Evolutionary conservation across 495 filamentous ascomycete genomes (phyloP).

Genomic region (Cercophora sp.): DNA sequence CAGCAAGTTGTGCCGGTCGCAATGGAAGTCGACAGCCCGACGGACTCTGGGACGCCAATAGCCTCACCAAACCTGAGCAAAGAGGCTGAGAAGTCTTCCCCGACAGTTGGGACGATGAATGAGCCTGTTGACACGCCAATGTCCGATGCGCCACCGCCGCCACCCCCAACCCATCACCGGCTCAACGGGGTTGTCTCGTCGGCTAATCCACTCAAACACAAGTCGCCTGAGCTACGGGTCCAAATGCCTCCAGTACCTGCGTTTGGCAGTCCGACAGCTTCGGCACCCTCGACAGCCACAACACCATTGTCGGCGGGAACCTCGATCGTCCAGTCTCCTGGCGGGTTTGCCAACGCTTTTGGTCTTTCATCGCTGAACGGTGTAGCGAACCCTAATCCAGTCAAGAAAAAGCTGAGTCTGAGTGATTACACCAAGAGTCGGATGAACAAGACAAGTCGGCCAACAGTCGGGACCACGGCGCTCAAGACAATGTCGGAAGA

Average conservation of each 20-base stretch:
- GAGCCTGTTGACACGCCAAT: conserved; percentile 20
- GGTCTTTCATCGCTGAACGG: conserved; percentile 42
- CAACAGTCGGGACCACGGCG: conserved; percentile 29
- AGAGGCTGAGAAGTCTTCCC: conserved; percentile 15
- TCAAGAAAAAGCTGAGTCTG: conserved; percentile 69
- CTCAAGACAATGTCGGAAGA: conserved; percentile 39
- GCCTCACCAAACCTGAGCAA: conserved; percentile 18
- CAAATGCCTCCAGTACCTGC: conserved; percentile 47
- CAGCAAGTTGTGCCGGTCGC: conserved; percentile 16
- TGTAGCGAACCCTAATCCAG: conserved; percentile 53
- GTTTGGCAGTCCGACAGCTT: conserved; percentile 27
- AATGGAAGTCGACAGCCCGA: conserved; percentile 35
- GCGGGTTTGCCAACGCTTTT: conserved; percentile 36
- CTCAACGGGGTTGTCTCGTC: conserved; percentile 8
- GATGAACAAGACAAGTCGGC: conserved; percentile 40
- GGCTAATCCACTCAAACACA: conserved; percentile 28
- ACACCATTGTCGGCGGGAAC: conserved; percentile 44
- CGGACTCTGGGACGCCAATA: conserved; percentile 10
- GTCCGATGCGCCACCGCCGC: conserved; percentile 19
- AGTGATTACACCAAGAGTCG: conserved; percentile 63
- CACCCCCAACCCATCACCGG: conserved; percentile 10
- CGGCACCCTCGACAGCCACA: conserved; percentile 28
- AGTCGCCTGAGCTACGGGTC: conserved; percentile 46
- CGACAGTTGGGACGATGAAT: conserved; percentile 5
- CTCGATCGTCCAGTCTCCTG: conserved; percentile 50